Conservation (phyloP, 2,329 filamentous ascomycete species). For the Fusarium siculi region DNA sequence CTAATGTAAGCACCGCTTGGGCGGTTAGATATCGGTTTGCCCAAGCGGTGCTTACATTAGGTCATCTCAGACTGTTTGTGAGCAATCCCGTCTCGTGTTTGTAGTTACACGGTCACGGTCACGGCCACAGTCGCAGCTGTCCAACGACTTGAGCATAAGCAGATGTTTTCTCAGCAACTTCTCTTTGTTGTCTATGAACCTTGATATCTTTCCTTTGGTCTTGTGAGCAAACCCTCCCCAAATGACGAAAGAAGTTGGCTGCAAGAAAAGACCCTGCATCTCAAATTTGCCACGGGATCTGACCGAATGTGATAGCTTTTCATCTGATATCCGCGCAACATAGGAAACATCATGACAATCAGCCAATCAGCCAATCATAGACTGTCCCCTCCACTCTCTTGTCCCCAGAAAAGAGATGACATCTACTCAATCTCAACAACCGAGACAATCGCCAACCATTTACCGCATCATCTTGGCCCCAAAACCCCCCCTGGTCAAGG, state of each 20-base stretch:
- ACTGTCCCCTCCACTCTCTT: background rate
- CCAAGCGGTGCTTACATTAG: background rate
- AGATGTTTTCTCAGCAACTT: background rate
- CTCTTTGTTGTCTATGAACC: too few species aligned
- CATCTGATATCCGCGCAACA: background rate
- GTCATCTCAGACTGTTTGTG: background rate
- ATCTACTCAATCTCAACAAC: background rate
- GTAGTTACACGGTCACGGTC: too few species aligned
- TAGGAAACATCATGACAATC: background rate
- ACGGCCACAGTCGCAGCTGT: background rate
- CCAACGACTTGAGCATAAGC: background rate
- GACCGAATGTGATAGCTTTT: background rate
- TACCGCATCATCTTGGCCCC: background rate
- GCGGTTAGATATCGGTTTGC: background rate
- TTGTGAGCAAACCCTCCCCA: background rate
- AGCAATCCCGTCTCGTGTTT: background rate
- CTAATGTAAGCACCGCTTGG: too few species aligned
- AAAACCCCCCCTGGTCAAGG: background rate
- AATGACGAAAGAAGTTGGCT: background rate
- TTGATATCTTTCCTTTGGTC: background rate
- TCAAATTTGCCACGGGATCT: background rate
- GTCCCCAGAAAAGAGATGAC: background rate
- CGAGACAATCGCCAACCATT: too few species aligned
- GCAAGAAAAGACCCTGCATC: background rate
- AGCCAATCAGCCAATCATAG: constrained; percentile 1